Percentiles rank a stretch among this genome's conserved stretches.
These are phyloP conservation scores for Candida pseudoglaebosa DNA, from an alignment of 805 yeast genomes.

Conservation along the genomic window DNA sequence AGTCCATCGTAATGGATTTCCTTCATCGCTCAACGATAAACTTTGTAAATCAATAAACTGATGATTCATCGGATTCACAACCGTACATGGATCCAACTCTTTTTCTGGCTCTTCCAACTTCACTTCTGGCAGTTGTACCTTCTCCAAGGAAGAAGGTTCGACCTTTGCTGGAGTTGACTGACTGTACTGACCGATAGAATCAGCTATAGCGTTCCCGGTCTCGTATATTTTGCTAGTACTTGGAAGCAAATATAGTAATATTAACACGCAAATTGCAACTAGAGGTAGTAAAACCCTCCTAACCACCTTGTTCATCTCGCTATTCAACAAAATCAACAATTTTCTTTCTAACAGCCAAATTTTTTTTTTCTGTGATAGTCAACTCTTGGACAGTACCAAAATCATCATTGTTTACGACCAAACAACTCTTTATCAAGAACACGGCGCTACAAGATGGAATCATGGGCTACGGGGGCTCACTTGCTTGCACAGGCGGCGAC, in stretches of 20 bases:
- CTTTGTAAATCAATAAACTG: slow-evolving; percentile 51
- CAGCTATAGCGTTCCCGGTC: slow-evolving; percentile 8
- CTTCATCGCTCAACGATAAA: slow-evolving; percentile 45
- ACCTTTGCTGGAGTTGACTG: no score
- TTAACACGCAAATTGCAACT: neutral
- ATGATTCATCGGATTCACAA: slow-evolving; percentile 35
- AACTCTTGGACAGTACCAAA: no score
- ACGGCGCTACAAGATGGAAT: slow-evolving; percentile 17
- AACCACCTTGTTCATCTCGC: neutral
- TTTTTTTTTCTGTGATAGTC: no score
- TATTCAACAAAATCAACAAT: no score
- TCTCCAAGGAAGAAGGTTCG: neutral
- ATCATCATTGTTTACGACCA: neutral
- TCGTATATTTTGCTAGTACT: neutral
- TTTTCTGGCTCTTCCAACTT: slow-evolving; percentile 9
- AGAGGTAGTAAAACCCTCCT: slow-evolving; percentile 3
- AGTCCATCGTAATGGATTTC: slow-evolving; percentile 52
- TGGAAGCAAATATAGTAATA: neutral
- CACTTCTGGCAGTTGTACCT: neutral
- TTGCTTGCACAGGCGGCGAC: slow-evolving; percentile 6
- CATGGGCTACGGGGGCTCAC: slow-evolving; percentile 14
- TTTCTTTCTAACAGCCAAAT: no score
- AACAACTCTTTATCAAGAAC: slow-evolving; percentile 1
- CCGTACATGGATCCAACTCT: slow-evolving; percentile 34
- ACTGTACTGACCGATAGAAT: slow-evolving; percentile 11